Base-by-base conservation (phyloP, 1,284 basidiomycete genomes). In the Ceratobasidium sp. region DNA sequence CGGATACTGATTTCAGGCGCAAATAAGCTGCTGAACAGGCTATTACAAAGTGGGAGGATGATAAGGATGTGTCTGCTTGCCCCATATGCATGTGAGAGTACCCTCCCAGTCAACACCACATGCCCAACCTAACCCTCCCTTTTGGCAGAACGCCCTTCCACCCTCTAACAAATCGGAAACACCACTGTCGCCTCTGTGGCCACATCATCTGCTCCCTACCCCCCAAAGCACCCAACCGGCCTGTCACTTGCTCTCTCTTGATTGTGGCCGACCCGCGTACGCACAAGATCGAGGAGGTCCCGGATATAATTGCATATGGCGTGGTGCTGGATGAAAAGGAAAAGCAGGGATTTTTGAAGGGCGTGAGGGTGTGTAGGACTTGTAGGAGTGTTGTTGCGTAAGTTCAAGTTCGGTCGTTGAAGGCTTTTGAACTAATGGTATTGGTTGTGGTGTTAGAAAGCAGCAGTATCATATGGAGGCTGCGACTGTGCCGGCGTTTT, bases 31-130 rank as follows among this genome's bases (percentile, higher is more conserved):
- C 90, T 1, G 97, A 99, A 81, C 96, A 98, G 83, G 85, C 87
- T 41, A 96, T 99, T 78, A 95, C 98, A 2, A 95, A 95, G 14
- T 99, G 97, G 97, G 90, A 98, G 81, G 90, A 93, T 48, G 97
- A 98, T 80, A 84, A 86, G 0, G 81, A 86, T 11, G 93, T 90
- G 0, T 88, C 87, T 39, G 89, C 89, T 73, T 98, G 96, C 83
- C 91, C 93, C 0, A 85, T 96, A 76, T 99, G 97, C 88, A 82
- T 83, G 94, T 94, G 81, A 81, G 92, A 86, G 16, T 16, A 46
- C 74, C 24, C 24, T 62, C 16, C 27, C 27, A 16, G 1, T 75
- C 22, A 46, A 9, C n/a, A 37, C 37, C 5, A 31, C 24, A 19
- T 39, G 7, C 11, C 37, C 43, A n/a, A 61, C 29, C 16, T 53